Conservation (phyloP, 2,329 filamentous ascomycete genomes). For the Aspergillus quadrilineatus region DNA sequence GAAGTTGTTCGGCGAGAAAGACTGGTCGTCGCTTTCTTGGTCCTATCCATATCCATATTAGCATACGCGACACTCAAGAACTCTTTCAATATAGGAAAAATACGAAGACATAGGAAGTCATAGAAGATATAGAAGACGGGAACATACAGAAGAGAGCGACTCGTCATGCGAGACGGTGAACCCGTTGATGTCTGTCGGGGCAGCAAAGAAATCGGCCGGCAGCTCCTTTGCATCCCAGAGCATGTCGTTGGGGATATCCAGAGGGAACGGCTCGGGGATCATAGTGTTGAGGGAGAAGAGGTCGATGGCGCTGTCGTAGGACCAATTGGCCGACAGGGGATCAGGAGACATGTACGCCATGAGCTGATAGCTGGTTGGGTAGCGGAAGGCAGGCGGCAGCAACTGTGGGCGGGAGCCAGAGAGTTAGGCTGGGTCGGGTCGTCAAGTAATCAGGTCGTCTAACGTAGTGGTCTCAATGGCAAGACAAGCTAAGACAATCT, state of each 20-base stretch:
- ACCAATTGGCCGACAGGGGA: conserved; percentile 37
- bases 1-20: conserved; percentile 28
- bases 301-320: conserved; percentile 36
- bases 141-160: conserved; percentile 24
- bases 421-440: no score
- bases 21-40: conserved; percentile 36
- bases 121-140: not conserved
- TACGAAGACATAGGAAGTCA: not conserved
- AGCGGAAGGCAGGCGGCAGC: no score
- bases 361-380: not conserved
- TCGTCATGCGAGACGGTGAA: conserved; percentile 36
- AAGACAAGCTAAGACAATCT: no score
- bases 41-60: conserved; percentile 18
- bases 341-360: conserved; percentile 26
- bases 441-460: no score
- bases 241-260: conserved; percentile 33
- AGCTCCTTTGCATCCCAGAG: conserved; percentile 32
- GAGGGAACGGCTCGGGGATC: conserved; percentile 30
- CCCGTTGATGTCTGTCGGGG: conserved; percentile 31
- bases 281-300: conserved; percentile 34
- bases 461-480: no score
- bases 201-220: conserved; percentile 31
- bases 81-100: no score
- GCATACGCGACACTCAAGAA: no score
- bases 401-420: no score